Percentiles rank a stretch among this genome's conserved stretches.
Conservation (phyloP, 257 asterid genomes). For the Fraxinus pennsylvanica region DNA sequence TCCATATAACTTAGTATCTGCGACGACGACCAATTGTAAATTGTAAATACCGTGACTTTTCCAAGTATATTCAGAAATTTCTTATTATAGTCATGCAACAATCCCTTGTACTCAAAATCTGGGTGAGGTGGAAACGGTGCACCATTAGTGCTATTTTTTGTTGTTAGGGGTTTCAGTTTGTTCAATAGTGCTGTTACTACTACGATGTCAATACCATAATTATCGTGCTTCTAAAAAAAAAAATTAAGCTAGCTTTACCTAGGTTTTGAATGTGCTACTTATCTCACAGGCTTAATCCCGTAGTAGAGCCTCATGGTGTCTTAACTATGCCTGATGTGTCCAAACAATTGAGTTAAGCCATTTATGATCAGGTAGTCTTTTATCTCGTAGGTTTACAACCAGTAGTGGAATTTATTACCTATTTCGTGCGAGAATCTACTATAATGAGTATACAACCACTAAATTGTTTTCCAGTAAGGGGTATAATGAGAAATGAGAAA, state of each 20-base stretch:
- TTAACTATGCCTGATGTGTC: not conserved
- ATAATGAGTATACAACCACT: not conserved
- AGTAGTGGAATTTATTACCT: not conserved
- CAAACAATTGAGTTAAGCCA: not conserved
- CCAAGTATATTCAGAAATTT: not conserved
- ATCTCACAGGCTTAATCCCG: not conserved
- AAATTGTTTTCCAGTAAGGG: constrained; percentile 1
- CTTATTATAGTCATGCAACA: not conserved
- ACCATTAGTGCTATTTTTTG: not conserved
- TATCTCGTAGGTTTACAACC: not conserved
- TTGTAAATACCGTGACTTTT: not conserved
- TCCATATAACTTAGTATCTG: not conserved
- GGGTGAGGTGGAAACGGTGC: not conserved
- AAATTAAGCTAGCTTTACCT: not conserved
- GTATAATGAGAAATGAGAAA: constrained; percentile 9
- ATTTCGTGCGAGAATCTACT: not conserved
- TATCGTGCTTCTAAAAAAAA: no score
- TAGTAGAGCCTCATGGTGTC: not conserved
- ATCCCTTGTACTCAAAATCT: not conserved
- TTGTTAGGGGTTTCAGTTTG: not conserved
- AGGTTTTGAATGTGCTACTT: not conserved
- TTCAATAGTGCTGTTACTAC: not conserved
- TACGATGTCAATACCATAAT: not conserved
- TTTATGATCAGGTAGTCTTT: not conserved
- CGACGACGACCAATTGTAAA: not conserved